phyloP scores from a whole-genome alignment of 2,329 filamentous ascomycete species.

The Phaeosphaeriaceae sp. region DNA sequence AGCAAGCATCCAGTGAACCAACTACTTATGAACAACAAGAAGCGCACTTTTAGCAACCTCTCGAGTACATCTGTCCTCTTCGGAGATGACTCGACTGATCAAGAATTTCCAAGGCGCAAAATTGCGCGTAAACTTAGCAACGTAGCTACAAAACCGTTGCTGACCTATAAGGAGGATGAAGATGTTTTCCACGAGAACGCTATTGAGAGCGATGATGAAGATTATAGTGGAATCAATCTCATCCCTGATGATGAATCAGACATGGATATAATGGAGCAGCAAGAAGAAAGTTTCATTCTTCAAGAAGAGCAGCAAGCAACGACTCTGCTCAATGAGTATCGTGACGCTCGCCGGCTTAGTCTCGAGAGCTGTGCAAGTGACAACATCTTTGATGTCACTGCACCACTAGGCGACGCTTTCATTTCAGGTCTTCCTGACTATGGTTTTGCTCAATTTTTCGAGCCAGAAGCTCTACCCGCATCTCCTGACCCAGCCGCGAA shows the following conservation, averaged over 20 bases:
- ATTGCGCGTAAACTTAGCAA: conserved; percentile 46
- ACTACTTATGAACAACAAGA: conserved; percentile 41
- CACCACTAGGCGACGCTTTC: conserved; percentile 32
- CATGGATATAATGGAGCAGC: conserved; percentile 76
- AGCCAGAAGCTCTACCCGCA: conserved; percentile 51
- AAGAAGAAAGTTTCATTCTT: conserved; percentile 78
- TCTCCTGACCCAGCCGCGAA: conserved; percentile 44
- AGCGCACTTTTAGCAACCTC: conserved; percentile 49
- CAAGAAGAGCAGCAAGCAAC: conserved; percentile 41
- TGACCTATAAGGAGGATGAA: conserved; percentile 43
- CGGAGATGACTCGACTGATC: conserved; percentile 41
- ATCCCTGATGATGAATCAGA: conserved; percentile 82
- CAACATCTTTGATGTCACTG: conserved; percentile 42
- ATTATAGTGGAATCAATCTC: conserved; percentile 77
- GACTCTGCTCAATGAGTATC: conserved; percentile 37
- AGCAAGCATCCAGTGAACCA: conserved; percentile 39
- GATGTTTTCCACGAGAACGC: conserved; percentile 39
- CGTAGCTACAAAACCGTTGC: conserved; percentile 37
- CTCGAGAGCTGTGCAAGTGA: conserved; percentile 43
- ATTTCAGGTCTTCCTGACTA: conserved; percentile 36
- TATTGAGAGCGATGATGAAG: conserved; percentile 51
- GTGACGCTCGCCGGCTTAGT: conserved; percentile 44
- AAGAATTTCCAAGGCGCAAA: conserved; percentile 47
- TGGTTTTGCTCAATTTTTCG: conserved; percentile 45
- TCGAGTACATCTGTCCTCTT: conserved; percentile 48